A percentile compares a stretch with the other conserved stretches of the same genome.
These are phyloP conservation scores for Bruguiera sexangula DNA, from an alignment of 345 rosid genomes.

Conservation along the genomic window DNA sequence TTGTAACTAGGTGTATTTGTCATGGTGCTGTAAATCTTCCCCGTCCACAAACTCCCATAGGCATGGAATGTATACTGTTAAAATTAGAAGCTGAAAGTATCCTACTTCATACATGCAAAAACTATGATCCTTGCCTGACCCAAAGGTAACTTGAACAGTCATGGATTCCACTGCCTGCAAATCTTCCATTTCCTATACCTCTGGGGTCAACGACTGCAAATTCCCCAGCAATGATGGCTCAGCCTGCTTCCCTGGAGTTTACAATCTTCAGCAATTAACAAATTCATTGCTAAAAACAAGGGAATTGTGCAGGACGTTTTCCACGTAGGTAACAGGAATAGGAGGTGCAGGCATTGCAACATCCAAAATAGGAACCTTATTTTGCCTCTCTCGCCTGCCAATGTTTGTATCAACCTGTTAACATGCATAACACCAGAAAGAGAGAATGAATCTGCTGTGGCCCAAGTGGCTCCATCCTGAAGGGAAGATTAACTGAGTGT, in stretches of 20 bases:
- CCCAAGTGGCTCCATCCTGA: conserved; percentile 54
- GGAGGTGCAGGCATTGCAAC: conserved; percentile 77
- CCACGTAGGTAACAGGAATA: conserved; percentile 34
- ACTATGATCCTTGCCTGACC: conserved; percentile 37
- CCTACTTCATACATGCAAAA: not conserved
- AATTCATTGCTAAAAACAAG: not conserved
- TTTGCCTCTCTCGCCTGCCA: conserved; percentile 69
- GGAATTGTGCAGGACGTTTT: not conserved
- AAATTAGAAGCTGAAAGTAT: not conserved
- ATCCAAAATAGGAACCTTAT: conserved; percentile 60
- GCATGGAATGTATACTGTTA: not conserved
- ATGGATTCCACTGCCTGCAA: conserved; percentile 55
- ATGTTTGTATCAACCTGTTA: conserved; percentile 47
- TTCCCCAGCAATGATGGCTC: conserved; percentile 44
- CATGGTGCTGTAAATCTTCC: too few species aligned
- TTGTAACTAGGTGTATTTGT: too few species aligned
- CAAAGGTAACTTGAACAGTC: conserved; percentile 62
- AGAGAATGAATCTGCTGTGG: conserved; percentile 40
- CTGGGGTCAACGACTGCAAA: conserved; percentile 63
- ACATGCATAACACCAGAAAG: conserved; percentile 54
- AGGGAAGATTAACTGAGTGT: conserved; percentile 66
- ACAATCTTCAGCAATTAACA: conserved; percentile 13
- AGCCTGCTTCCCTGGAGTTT: conserved; percentile 36
- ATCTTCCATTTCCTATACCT: conserved; percentile 65
- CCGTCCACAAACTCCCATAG: not conserved